Evolutionary conservation across 768 basidiomycete genomes (phyloP), one percentile per base, ranked within the genome.

Genomic region (Suillus cothurnatus): DNA sequence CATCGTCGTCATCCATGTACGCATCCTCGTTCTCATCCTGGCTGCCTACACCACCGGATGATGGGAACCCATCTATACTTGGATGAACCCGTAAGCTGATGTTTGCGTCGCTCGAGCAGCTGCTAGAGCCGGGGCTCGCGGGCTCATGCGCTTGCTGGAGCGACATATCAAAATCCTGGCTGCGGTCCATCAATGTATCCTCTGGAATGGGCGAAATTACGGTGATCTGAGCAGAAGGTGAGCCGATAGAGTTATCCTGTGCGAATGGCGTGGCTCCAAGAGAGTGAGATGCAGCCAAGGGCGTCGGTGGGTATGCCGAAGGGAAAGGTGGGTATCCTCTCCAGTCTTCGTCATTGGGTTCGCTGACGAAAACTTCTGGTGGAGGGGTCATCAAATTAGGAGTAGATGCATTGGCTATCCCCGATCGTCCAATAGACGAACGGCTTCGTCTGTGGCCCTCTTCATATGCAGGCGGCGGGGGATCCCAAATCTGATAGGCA

Each of bases 241-340:
- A 38, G 62, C 61, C 14, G 63, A 41, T 43, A 41, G 31, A 66
- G 59, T 26, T 26, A 61, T 39, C 63, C 63, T 17, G 62, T 15
- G 17, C 64, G 36, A 12, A 60, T 64, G 21, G 68, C 36, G 21
- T 60, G 23, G 63, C 71, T 11, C 53, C 59, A 65, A 80, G 77
- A 23, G 71, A 74, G 31, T 79, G 70, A 4, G 80, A 74, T 21
- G 76, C 74, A 26, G 78, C 78, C n/a, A 86, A 69, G 14, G 90
- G 90, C 17, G 89, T 91, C 0, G 89, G 81, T 11, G 90, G 91
- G 70, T 93, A 93, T 39, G 91, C 91, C 6, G 91, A 86, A 36
- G 91, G 91, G 61, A 92, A 88, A 21, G 88, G 80, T 15, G 90
- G 90, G 69, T 92, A 93, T 72, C 85, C 79, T 64, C 88, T 78